These are phyloP conservation scores for Candida tetrigidarum DNA, from an alignment of 1,139 yeast species.

Conservation along the genomic window DNA sequence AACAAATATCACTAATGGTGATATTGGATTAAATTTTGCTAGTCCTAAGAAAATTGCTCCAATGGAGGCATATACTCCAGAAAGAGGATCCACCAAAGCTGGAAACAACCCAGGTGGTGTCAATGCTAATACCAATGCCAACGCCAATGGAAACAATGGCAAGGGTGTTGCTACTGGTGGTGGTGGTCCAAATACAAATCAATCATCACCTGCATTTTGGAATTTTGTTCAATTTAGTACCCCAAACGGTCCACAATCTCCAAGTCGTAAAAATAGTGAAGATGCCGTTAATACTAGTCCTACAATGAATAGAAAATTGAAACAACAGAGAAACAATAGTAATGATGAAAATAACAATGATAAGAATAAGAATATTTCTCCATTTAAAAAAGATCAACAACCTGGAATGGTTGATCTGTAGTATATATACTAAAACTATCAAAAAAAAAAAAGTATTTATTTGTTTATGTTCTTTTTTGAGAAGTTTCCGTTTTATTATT, in stretches of 20 bases:
- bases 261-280: conserved; percentile 42
- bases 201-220: conserved; percentile 77
- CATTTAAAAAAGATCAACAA: conserved; percentile 13
- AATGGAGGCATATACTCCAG: conserved; percentile 83
- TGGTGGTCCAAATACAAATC: conserved; percentile 30
- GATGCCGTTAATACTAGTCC: conserved; percentile 46
- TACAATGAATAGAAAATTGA: conserved; percentile 36
- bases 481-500: neutral
- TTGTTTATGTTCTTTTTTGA: neutral
- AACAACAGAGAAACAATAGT: conserved; percentile 10
- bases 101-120: conserved; percentile 4
- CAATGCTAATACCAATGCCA: neutral
- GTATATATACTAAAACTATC: too few relatives aligned
- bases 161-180: neutral
- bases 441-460: too few relatives aligned
- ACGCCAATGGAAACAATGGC: conserved; percentile 5
- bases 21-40: conserved; percentile 44
- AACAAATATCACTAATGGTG: conserved; percentile 20
- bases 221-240: conserved; percentile 79
- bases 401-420: conserved; percentile 15
- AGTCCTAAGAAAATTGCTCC: conserved; percentile 65
- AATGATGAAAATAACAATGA: conserved; percentile 2
- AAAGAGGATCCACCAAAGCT: conserved; percentile 55
- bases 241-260: conserved; percentile 54
- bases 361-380: conserved; percentile 8